Evolutionary conservation across 352 stramenopile species (phyloP).

Genomic region (Globisporangium rhizosaccharum): DNA sequence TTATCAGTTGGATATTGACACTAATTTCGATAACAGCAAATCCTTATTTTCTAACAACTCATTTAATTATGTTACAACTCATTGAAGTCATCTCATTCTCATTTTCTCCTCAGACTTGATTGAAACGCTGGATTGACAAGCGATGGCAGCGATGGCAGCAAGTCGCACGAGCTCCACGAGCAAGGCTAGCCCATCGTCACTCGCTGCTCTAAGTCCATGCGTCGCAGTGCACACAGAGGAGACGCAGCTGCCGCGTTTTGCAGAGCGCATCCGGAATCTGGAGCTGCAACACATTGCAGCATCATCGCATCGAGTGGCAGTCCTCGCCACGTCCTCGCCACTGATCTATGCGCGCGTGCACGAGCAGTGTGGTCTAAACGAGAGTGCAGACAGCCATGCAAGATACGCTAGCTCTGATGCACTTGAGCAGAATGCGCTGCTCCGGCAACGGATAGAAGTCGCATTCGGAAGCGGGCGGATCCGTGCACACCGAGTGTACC

Average conservation of each 20-base stretch:
- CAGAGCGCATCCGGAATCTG: not conserved
- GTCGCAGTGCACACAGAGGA: conserved; percentile 25
- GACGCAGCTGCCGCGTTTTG: conserved; percentile 26
- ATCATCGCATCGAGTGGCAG: not conserved
- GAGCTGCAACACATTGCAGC: not conserved
- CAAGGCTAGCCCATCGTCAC: too few relatives aligned
- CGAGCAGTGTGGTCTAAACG: not conserved
- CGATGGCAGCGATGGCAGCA: too few relatives aligned
- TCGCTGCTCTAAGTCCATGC: conserved; percentile 8
- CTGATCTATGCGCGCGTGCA: conserved; percentile 11
- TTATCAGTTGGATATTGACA: too few relatives aligned
- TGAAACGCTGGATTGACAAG: too few relatives aligned
- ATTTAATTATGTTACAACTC: too few relatives aligned
- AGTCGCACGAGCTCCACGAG: too few relatives aligned
- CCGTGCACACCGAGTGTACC: conserved; percentile 43
- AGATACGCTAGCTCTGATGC: not conserved
- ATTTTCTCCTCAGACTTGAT: too few relatives aligned
- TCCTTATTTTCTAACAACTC: too few relatives aligned
- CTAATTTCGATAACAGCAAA: too few relatives aligned
- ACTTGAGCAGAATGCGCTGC: not conserved
- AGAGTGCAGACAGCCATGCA: not conserved
- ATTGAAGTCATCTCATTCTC: too few relatives aligned
- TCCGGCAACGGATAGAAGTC: not conserved
- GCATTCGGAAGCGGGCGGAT: conserved; percentile 29
- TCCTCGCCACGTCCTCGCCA: conserved; percentile 13